These are phyloP conservation scores for Cercospora zeina DNA, from an alignment of 2,329 filamentous ascomycete species.

Conservation along the genomic window DNA sequence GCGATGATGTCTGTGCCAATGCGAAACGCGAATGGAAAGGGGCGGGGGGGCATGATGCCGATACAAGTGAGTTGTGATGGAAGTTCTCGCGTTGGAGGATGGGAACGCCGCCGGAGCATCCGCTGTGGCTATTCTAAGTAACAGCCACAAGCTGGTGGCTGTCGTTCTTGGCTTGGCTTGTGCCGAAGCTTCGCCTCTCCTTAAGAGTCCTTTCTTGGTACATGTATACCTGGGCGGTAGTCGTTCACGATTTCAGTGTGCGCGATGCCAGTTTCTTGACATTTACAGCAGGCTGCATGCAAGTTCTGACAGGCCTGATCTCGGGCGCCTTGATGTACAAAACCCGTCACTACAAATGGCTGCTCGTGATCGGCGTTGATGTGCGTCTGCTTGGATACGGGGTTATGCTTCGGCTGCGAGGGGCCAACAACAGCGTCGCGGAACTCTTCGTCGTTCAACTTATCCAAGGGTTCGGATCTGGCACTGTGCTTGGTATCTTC, in stretches of 20 bases:
- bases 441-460: not conserved
- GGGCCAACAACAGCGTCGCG: not conserved
- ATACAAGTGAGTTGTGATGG: not conserved
- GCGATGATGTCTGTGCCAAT: conserved; percentile 76
- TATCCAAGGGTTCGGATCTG: not conserved
- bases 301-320: not conserved
- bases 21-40: conserved; percentile 65
- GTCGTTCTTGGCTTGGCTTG: not conserved
- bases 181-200: not conserved
- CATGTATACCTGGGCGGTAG: not conserved
- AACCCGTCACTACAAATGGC: not conserved
- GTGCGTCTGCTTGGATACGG: not conserved
- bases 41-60: conserved; percentile 45
- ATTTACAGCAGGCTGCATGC: not conserved
- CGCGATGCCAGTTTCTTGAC: not conserved
- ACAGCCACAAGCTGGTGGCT: not conserved
- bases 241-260: not conserved
- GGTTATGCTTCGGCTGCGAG: not conserved
- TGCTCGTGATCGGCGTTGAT: not conserved
- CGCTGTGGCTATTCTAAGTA: not conserved
- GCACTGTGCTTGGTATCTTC: not conserved
- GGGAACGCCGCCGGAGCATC: not conserved
- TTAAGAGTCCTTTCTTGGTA: not conserved
- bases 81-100: not conserved
- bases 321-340: not conserved